Conservation (phyloP, 345 rosid genomes). For the Salix viminalis region DNA sequence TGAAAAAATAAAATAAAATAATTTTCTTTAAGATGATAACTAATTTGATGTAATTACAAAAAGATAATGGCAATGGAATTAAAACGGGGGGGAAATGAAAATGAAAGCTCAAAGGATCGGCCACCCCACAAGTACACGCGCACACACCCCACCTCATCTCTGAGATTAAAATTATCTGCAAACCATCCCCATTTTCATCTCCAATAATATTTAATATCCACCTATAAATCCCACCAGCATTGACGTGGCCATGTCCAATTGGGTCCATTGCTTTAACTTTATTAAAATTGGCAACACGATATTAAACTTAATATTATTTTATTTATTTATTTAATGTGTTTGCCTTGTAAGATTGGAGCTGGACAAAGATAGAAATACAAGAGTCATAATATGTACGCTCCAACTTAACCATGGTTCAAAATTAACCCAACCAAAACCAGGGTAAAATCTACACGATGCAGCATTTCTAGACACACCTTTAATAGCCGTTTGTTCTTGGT, state of each 20-base stretch:
- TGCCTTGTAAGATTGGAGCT: conserved; percentile 27
- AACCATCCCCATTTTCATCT: neutral
- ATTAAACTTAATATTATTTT: neutral
- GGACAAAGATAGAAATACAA: conserved; percentile 22
- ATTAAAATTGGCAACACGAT: neutral
- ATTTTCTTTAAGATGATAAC: neutral
- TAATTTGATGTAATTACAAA: neutral
- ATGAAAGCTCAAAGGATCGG: neutral
- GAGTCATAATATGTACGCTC: conserved; percentile 33
- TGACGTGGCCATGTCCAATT: conserved; percentile 26
- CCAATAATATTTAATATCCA: conserved; percentile 14
- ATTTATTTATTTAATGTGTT: neutral
- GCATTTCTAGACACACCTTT: neutral
- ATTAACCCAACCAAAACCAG: conserved; percentile 1
- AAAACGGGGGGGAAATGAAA: neutral
- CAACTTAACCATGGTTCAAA: conserved; percentile 22
- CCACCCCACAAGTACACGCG: neutral
- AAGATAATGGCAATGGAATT: neutral
- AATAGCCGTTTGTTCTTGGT: neutral
- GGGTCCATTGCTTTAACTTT: neutral
- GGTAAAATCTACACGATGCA: neutral
- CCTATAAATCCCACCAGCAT: conserved; percentile 5
- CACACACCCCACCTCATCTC: conserved; percentile 11
- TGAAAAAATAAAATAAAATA: neutral
- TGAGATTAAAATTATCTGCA: conserved; percentile 7